Base-by-base conservation (phyloP, 2,329 filamentous ascomycete genomes). In the Thyridium curvatum region DNA sequence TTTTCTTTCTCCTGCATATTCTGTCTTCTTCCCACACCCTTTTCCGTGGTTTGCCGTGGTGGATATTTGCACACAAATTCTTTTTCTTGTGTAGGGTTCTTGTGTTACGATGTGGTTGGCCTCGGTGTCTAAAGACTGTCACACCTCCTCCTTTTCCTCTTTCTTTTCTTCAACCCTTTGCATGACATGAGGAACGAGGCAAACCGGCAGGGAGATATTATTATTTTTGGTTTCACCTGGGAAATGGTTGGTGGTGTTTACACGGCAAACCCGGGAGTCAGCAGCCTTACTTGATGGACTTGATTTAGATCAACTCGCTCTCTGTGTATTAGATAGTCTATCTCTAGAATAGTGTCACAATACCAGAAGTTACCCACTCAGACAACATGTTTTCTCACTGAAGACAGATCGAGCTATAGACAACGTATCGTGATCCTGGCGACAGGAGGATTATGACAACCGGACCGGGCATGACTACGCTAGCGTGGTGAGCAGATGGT, bases 331-430 rank as follows among this genome's bases (percentile, higher is more conserved):
- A 69, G 64, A 69, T 74, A 72, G 39, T 37, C 43, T 44, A 40
- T 64, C 55, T 62, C 53, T 55, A 60, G 50, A 54, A 54, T 64
- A 61, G 46, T 55, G 49, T 46, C 59, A 55, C 48, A 74, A 78
- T 78, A 79, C 73, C 74, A 79, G 75, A 79, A 74, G 71, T 77
- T 79, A 79, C 75, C 75, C 74, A 74, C 74, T 77, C 69, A 73
- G 49, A 48, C 29, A 13, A 40, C 16, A 18, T 32, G n/a, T 38
- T 37, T 41, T 6, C 21, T 26, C 21, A 26, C n/a, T n/a, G n/a
- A n/a, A n/a, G n/a, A n/a, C n/a, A n/a, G n/a, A n/a, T n/a, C n/a
- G n/a, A n/a, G n/a, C n/a, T n/a, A n/a, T n/a, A n/a, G n/a, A n/a
- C n/a, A n/a, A n/a, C n/a, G n/a, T n/a, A n/a, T n/a, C n/a, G n/a